Conservation (phyloP, 768 basidiomycete genomes). For the Mycena kentingensis region DNA sequence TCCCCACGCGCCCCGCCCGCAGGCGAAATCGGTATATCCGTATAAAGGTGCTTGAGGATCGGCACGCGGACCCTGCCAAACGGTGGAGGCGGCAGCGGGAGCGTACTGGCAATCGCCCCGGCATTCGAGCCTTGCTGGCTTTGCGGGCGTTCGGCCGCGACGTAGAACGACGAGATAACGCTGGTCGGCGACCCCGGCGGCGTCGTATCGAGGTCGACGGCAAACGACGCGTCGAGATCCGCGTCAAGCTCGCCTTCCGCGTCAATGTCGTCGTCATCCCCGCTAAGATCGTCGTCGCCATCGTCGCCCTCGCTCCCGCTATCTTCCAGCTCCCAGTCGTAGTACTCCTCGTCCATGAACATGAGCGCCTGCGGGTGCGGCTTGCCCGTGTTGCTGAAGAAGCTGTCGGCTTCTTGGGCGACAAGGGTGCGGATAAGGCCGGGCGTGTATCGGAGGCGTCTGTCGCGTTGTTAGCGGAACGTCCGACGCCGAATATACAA, state of each 20-base stretch:
- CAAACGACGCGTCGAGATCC: not conserved
- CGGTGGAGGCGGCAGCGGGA: constrained; percentile 14
- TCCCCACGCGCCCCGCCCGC: too few species aligned
- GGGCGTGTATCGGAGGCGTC: constrained; percentile 16
- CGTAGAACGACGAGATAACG: constrained; percentile 17
- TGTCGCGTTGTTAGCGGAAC: not conserved
- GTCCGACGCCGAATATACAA: not conserved
- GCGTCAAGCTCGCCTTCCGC: not conserved
- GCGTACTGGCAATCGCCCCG: not conserved
- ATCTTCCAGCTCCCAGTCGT: constrained; percentile 25
- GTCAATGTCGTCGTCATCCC: not conserved
- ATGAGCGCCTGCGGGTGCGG: constrained; percentile 19
- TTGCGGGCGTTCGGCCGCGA: not conserved
- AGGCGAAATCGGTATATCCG: constrained; percentile 17
- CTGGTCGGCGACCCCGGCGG: not conserved
- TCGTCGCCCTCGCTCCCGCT: constrained; percentile 10
- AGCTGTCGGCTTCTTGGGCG: constrained; percentile 23
- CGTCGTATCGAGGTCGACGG: not conserved
- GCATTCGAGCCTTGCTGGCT: not conserved
- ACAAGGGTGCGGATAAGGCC: constrained; percentile 23
- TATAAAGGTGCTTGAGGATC: constrained; percentile 10
- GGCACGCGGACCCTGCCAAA: constrained; percentile 19
- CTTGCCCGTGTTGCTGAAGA: constrained; percentile 11
- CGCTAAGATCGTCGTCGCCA: not conserved
- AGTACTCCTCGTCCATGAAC: constrained; percentile 26